Evolutionary conservation across 192 early-diverging fungal species (phyloP).

Genomic region (Linnemannia zychae): DNA sequence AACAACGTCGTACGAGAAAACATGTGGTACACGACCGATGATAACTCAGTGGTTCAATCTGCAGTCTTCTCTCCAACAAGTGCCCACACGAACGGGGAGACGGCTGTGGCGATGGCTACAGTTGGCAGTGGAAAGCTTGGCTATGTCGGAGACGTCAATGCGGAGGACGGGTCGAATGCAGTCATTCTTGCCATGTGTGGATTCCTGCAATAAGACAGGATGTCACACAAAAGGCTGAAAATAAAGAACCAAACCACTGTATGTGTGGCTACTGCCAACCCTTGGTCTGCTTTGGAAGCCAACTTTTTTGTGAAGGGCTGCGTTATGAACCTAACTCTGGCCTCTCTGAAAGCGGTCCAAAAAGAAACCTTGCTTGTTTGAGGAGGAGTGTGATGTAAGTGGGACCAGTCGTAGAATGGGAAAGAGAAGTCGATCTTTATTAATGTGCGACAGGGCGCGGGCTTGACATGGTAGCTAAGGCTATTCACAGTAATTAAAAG

Average conservation of each 20-base stretch:
- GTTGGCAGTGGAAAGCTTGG: conserved; percentile 48
- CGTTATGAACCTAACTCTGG: no score
- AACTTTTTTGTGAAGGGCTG: no score
- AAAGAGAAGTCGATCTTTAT: no score
- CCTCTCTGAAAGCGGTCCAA: no score
- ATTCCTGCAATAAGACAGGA: conserved; percentile 37
- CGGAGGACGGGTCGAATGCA: conserved; percentile 46
- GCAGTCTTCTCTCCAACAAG: conserved; percentile 42
- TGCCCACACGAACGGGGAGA: conserved; percentile 44
- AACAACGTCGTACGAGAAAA: conserved; percentile 37
- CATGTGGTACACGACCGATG: conserved; percentile 48
- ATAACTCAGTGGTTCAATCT: conserved; percentile 45
- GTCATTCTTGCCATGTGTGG: conserved; percentile 53
- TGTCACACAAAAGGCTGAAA: conserved; percentile 31
- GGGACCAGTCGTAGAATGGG: no score
- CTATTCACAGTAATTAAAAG: no score
- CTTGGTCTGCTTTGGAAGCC: no score
- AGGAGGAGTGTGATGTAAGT: no score
- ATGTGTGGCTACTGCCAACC: not conserved
- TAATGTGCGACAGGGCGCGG: no score
- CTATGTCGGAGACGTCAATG: conserved; percentile 50
- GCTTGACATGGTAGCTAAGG: no score
- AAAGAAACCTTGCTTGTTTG: no score
- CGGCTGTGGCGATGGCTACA: conserved; percentile 48
- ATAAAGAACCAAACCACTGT: conserved; percentile 25